Base-by-base conservation (phyloP, 139 green algal species). In the Coccomyxa sp. region DNA sequence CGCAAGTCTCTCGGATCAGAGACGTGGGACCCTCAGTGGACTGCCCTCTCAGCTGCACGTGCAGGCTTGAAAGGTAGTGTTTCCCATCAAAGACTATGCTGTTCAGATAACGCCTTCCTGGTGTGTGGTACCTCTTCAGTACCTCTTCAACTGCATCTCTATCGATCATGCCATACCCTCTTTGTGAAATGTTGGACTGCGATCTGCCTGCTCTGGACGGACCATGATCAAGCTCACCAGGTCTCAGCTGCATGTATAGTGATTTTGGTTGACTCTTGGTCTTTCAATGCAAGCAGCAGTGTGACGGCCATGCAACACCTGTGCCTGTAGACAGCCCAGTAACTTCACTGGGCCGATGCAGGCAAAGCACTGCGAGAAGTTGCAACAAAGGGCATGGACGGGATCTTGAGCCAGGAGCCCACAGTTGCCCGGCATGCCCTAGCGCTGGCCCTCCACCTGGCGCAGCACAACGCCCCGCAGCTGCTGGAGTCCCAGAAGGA, bases 31-130 rank as follows among this genome's bases (percentile, higher is more conserved):
- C 44, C 78, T 70, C 78, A 82, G 36, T 68, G 50, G 35, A 78
- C 50, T 54, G 78, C 78, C 16, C 71, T 82, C 38, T 54, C 55
- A n/a, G 78, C 78, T 33, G 78, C 78, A 27, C 50, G 78, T 58
- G 71, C 50, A 18, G 35, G 70, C 39, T 29, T 82, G 0, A 78
- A 78, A 82, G 78, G 78, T 82, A 35, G 14, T 5, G 14, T 27
- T 37, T 18, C 33, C n/a, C 34, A 1, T 73, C 33, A 22, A 37
- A 9, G 24, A 5, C 29, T 31, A 36, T 73, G 68, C 68, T 37
- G 68, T 18, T 22, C 50, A 37, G 5, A 22, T 5, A 18, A 39
- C 34, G 31, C 68, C 68, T 73, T n/a, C 24, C 35, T 55, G 36
- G 12, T 31, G 18, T 16, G 36, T n/a, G 18, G 16, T 3, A 41